Percentiles rank a stretch among this genome's conserved stretches.
These are phyloP conservation scores for Pythium sp. DNA, from an alignment of 352 stramenopile species.

Conservation along the genomic window DNA sequence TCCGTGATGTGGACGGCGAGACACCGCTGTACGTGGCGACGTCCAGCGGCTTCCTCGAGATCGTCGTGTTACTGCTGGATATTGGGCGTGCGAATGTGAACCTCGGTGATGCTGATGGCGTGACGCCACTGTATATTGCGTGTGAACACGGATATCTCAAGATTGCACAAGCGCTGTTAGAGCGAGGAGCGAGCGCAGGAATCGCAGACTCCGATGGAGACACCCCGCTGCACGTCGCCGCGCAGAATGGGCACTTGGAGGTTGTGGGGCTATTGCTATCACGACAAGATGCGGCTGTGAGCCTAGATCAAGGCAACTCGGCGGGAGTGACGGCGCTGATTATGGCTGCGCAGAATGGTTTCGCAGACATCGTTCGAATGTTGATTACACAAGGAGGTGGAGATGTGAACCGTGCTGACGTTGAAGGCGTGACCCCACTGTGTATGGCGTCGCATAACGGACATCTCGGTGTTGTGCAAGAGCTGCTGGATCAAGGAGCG, in stretches of 20 bases:
- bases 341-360: neutral
- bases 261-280: slow-evolving; percentile 1
- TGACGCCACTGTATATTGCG: slow-evolving; percentile 5
- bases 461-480: neutral
- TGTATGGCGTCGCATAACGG: neutral
- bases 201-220: slow-evolving; percentile 3
- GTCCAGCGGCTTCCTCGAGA: slow-evolving; percentile 7
- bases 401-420: neutral
- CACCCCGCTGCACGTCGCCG: neutral
- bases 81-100: neutral
- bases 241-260: neutral
- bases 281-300: neutral
- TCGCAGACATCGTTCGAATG: neutral
- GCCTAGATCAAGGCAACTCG: neutral
- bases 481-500: neutral
- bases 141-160: neutral
- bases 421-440: neutral
- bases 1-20: slow-evolving; percentile 6
- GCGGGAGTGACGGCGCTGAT: neutral
- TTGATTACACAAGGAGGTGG: neutral
- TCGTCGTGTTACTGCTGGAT: slow-evolving; percentile 3
- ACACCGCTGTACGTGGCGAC: slow-evolving; percentile 12
- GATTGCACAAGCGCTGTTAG: neutral
- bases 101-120: slow-evolving; percentile 40
- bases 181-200: neutral